Base-by-base conservation (phyloP, 2,329 filamentous ascomycete species). In the Colletotrichum lupini region DNA sequence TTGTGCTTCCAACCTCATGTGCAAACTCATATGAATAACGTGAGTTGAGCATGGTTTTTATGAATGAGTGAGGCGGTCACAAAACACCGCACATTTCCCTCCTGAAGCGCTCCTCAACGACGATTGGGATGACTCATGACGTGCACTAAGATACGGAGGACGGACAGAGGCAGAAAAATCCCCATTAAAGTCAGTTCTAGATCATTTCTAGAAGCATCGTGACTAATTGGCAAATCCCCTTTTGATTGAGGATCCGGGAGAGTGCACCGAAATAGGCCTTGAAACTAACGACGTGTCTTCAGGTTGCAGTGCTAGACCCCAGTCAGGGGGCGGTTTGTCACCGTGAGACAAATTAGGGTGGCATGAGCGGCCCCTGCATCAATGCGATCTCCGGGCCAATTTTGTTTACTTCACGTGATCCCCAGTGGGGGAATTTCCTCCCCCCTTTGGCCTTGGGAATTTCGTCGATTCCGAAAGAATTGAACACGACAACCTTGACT, bases 321-420 rank as follows among this genome's bases (percentile, higher is more conserved):
- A 8, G 42, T 49, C 42, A 49, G 42, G 42, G 42, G 42, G 19
- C 37, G 19, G 42, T 49, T 49, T 49, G 42, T 49, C 42, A 49
- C 42, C 42, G 42, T 49, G 42, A 49, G 42, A 49, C 42, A 49
- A 49, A 49, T 49, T 49, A 49, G 42, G 16, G 42, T 49, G 42
- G 42, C 19, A 49, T 49, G 42, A 56, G 58, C 28, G 69, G 59
- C 65, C 69, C 69, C 66, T 72, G 66, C 65, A 55, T 72, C 65
- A 72, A 72, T 72, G 69, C 66, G 59, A 69, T 69, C 67, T 42
- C 69, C 69, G 55, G 69, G 53, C 69, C 69, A 72, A 72, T 72
- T 52, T 69, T 72, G 66, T 72, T 72, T 72, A 72, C 53, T 46
- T 63, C 69, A 72, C 69, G 66, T 72, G 69, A 72, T 69, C 64